phyloP scores from a whole-genome alignment of 2,329 filamentous ascomycete species.

The Colletotrichum cordylinicola region DNA sequence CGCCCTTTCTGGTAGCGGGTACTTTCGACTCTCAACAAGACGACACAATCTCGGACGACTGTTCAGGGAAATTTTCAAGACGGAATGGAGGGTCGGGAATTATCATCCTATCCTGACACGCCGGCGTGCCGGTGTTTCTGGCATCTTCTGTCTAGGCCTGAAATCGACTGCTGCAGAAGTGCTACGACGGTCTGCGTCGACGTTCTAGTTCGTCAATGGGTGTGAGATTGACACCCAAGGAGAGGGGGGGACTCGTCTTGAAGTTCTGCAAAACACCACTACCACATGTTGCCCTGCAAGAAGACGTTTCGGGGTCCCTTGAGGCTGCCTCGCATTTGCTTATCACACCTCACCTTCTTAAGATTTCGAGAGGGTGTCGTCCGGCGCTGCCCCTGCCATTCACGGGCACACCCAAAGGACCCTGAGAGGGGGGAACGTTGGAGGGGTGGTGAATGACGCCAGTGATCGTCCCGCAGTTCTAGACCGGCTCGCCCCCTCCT shows the following conservation, averaged over 20 bases:
- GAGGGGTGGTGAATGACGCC: conserved; percentile 3
- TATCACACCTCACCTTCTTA: neutral
- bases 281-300: neutral
- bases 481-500: neutral
- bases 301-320: neutral
- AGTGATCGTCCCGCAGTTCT: conserved; percentile 12
- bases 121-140: neutral
- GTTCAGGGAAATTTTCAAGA: neutral
- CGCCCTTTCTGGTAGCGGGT: neutral
- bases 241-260: neutral
- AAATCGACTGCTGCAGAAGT: neutral
- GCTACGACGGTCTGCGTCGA: neutral
- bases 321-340: neutral
- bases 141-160: neutral
- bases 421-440: neutral
- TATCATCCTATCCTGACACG: neutral
- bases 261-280: neutral
- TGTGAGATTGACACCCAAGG: conserved; percentile 10
- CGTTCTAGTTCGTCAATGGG: neutral
- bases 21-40: conserved; percentile 2
- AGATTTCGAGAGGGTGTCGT: conserved; percentile 1
- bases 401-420: neutral
- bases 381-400: neutral
- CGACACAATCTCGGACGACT: neutral
- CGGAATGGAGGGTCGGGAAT: conserved; percentile 11